Base-by-base conservation (phyloP, 106 monocot species). In the Allium cepa region DNA sequence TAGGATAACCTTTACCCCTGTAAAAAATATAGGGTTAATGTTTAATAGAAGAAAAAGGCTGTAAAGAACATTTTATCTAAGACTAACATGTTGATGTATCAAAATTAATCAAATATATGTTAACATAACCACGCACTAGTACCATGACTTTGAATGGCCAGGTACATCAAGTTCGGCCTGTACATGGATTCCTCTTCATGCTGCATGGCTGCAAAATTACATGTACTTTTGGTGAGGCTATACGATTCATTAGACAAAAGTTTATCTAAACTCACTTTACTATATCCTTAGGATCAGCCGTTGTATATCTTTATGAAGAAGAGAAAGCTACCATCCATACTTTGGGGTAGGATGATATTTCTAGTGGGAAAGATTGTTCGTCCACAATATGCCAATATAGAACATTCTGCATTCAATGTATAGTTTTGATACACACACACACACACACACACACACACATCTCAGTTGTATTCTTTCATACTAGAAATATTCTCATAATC, bases 311-410 rank as follows among this genome's bases (percentile, higher is more conserved):
- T 76, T 96, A 91, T 9, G 76, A 76, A 56, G 68, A 76, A 65
- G 88, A 84, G 72, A 91, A 96, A 55, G 96, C 79, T 52, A 91
- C 92, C 60, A 80, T 60, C 96, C 96, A 96, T 45, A 96, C 17
- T 76, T 68, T 96, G 27, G 96, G 91, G 78, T 84, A 96, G 72
- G 96, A 96, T 57, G 91, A 88, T 71, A 87, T 80, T 78, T 96
- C 85, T n/a, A 96, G 12, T 7, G 96, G 96, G 67, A 96, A 96
- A 45, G 96, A 96, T 61, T 96, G 83, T 45, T 63, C 67, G 68
- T 96, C 96, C 15, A 92, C 96, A 76, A 92, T 88, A 77, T 96
- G 96, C 96, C 96, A 96, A 76, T 96, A 91, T 22, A 96, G 82
- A 69, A 96, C 96, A 84, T 96, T 96, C 96, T 96, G 84, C 50